phyloP scores from a whole-genome alignment of 2,329 filamentous ascomycete species.

The Apiospora arundinis region DNA sequence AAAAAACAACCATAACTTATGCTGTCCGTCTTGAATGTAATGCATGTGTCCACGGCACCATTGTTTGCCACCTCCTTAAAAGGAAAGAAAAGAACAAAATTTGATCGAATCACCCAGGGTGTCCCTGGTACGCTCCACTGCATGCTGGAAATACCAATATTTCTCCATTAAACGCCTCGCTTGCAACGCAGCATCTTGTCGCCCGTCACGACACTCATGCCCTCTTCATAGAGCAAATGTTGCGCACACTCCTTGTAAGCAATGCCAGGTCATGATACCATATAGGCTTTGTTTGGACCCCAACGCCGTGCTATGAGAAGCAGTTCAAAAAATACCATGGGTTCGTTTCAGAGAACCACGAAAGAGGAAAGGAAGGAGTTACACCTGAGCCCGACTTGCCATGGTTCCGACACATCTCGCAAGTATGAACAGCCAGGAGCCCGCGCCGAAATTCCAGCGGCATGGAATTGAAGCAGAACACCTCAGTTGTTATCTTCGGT shows the following conservation, averaged over 20 bases:
- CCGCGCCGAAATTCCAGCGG: not conserved
- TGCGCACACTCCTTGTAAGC: not conserved
- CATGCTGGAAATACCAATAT: constrained; percentile 1
- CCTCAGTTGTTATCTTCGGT: constrained; percentile 5
- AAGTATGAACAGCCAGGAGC: not conserved
- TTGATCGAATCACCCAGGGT: not conserved
- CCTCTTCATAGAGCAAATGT: not conserved
- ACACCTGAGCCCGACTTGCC: not conserved
- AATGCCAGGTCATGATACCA: constrained; percentile 12
- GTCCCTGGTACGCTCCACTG: not conserved
- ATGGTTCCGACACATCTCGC: not conserved
- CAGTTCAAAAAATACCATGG: not conserved
- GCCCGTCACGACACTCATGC: not conserved
- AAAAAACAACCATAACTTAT: constrained; percentile 7
- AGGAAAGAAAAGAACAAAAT: not conserved
- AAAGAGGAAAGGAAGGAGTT: constrained; percentile 4
- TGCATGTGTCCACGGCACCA: constrained; percentile 3
- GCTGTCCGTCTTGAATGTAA: constrained; percentile 6
- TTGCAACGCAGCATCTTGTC: not conserved
- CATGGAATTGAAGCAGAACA: not conserved
- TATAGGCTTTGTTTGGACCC: not conserved
- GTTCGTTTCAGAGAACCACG: not conserved
- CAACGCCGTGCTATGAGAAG: constrained; percentile 13
- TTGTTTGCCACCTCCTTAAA: constrained; percentile 3
- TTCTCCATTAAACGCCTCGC: constrained; percentile 19